These are phyloP conservation scores for Pisolithus albus DNA, from an alignment of 768 basidiomycete genomes.

Conservation along the genomic window DNA sequence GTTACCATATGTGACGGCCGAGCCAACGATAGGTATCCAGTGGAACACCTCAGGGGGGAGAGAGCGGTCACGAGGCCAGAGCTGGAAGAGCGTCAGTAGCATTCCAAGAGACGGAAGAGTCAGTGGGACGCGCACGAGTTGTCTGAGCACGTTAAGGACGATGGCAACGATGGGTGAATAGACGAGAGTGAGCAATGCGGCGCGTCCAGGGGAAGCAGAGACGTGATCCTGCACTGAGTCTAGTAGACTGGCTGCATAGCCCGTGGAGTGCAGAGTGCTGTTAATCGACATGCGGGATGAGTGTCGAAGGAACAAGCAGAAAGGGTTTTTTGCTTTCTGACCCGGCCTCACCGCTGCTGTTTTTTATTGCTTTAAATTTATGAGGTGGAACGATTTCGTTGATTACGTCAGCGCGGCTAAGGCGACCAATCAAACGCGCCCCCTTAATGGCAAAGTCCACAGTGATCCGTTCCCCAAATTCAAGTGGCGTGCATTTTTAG, in stretches of 20 bases:
- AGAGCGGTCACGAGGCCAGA: slow-evolving; percentile 59
- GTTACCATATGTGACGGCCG: slow-evolving; percentile 82
- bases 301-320: not conserved
- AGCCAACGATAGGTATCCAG: slow-evolving; percentile 85
- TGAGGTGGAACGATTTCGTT: not conserved
- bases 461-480: too few relatives aligned
- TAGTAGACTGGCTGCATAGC: slow-evolving; percentile 19
- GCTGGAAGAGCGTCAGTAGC: slow-evolving; percentile 32
- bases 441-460: too few relatives aligned
- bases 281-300: slow-evolving; percentile 22
- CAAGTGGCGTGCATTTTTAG: too few relatives aligned
- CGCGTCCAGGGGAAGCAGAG: slow-evolving; percentile 17
- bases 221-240: slow-evolving; percentile 16
- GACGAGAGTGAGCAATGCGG: slow-evolving; percentile 40
- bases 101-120: not conserved
- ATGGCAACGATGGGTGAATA: slow-evolving; percentile 66
- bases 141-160: slow-evolving; percentile 67
- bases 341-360: too few relatives aligned
- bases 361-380: not conserved
- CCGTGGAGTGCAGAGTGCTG: slow-evolving; percentile 14
- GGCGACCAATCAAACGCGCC: too few relatives aligned
- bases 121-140: slow-evolving; percentile 49
- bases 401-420: not conserved
- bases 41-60: slow-evolving; percentile 92
- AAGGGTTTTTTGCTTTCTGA: not conserved